A percentile compares a stretch with the other conserved stretches of the same genome.
Conservation (phyloP, 768 basidiomycete species). For the Mycena chlorophos region DNA sequence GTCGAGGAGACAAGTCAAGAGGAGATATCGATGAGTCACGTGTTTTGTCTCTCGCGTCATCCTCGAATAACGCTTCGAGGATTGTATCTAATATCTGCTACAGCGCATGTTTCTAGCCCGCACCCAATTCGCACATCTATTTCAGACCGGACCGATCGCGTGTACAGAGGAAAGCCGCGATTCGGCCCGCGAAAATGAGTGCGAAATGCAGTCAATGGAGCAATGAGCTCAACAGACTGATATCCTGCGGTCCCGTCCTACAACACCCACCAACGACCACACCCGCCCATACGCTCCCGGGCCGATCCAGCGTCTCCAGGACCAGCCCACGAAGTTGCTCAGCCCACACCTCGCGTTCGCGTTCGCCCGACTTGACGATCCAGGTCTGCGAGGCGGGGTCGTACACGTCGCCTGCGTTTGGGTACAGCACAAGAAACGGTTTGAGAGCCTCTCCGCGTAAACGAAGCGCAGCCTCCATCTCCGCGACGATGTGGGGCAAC, state of each 20-base stretch:
- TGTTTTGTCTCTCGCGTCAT: too few relatives aligned
- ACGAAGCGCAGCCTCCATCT: constrained; percentile 37
- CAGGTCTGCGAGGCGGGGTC: constrained; percentile 49
- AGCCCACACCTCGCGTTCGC: constrained; percentile 8
- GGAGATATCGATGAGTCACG: too few relatives aligned
- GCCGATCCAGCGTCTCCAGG: not conserved
- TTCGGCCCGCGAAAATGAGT: too few relatives aligned
- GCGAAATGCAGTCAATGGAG: too few relatives aligned
- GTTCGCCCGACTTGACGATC: constrained; percentile 24
- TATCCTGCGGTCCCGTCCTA: constrained; percentile 55
- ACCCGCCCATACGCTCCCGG: constrained; percentile 42
- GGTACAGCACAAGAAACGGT: constrained; percentile 68
- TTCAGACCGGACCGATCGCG: too few relatives aligned
- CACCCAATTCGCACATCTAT: too few relatives aligned
- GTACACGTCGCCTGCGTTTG: constrained; percentile 65
- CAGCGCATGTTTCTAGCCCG: too few relatives aligned
- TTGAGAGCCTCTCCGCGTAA: constrained; percentile 19
- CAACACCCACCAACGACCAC: constrained; percentile 73
- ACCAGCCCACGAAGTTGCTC: constrained; percentile 5
- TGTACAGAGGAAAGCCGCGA: too few relatives aligned
- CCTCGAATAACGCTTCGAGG: too few relatives aligned
- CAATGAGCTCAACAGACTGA: constrained; percentile 36
- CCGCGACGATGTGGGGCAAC: constrained; percentile 40
- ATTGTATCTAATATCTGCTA: too few relatives aligned
- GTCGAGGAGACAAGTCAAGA: too few relatives aligned